Evolutionary conservation across 2,329 filamentous ascomycete species (phyloP).

Genomic region (Exophiala sideris): DNA sequence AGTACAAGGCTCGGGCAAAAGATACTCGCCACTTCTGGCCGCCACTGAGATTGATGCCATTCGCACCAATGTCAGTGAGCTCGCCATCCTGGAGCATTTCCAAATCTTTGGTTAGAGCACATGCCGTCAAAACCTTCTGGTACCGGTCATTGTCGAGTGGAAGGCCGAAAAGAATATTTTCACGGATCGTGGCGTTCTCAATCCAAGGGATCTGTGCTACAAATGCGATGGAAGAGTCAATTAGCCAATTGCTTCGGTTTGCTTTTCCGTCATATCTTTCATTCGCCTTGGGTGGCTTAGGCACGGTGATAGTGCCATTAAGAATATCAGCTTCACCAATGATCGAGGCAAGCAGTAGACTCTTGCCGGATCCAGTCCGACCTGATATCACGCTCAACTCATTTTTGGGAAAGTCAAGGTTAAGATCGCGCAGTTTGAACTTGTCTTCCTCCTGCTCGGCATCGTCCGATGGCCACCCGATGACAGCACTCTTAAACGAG

Average conservation of each 20-base stretch:
- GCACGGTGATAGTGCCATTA: conserved; percentile 56
- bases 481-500: conserved; percentile 62
- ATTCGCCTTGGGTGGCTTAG: conserved; percentile 46
- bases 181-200: conserved; percentile 72
- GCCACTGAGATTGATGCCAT: conserved; percentile 79
- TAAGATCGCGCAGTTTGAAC: conserved; percentile 64
- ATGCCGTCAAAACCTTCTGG: conserved; percentile 65
- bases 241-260: conserved; percentile 62
- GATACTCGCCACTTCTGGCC: conserved; percentile 81
- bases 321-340: conserved; percentile 72
- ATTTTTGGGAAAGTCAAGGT: conserved; percentile 63
- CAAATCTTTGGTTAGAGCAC: conserved; percentile 71
- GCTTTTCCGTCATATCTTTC: conserved; percentile 63
- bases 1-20: conserved; percentile 76
- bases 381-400: conserved; percentile 73
- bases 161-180: conserved; percentile 76
- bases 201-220: conserved; percentile 82
- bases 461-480: conserved; percentile 70
- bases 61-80: conserved; percentile 75
- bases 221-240: conserved; percentile 67
- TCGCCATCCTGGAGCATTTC: conserved; percentile 74
- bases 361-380: conserved; percentile 75
- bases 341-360: conserved; percentile 67
- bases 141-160: conserved; percentile 69
- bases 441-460: conserved; percentile 53